Evolutionary conservation across 192 early-diverging fungal species (phyloP), one percentile per base, ranked within the genome.

Genomic region (Paraglomus occultum): DNA sequence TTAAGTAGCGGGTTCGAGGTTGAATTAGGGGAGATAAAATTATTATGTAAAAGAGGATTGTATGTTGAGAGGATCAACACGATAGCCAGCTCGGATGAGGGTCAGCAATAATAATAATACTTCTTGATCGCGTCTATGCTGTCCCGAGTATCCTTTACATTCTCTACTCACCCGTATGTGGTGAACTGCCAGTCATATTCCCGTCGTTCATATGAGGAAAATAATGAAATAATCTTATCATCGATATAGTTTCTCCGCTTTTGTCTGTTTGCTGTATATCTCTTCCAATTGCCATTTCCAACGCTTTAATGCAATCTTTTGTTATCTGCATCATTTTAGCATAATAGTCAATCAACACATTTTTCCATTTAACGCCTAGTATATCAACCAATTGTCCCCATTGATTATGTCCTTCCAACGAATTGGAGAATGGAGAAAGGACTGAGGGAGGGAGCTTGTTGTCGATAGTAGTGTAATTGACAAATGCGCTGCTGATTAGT

Each of bases 221-320:
- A 57, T 87, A 87, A 50, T 76, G 73, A 67, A 88, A 87, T 15
- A 85, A 44, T 15, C 85, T 74, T 81, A 86, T 84, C 51, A 87
- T 63, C 4, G 77, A 77, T 47, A 85, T 85, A 14, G 82, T 80
- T 48, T 83, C 82, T 52, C 82, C 75, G 11, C 73, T 70, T 12
- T 67, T 52, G 48, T 75, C 78, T 61, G 72, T 71, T 42, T 67
- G 54, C 20, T 70, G 53, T 42, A 83, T 44, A 43, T 82, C 74
- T 10, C 64, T 59, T 15, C 45, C 74, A 9, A 85, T 59, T 2
- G 82, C 76, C 14, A 81, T 40, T 2, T 78, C 74, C 14, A 88
- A 71, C 2, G 76, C 75, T 58, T 73, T 71, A 1, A 80, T 58
- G 42, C 87, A 50, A 14, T 77, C 67, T 23, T 70, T 55, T 8